phyloP scores from a whole-genome alignment of 2,329 filamentous ascomycete species.

The Calonectria crousiana region DNA sequence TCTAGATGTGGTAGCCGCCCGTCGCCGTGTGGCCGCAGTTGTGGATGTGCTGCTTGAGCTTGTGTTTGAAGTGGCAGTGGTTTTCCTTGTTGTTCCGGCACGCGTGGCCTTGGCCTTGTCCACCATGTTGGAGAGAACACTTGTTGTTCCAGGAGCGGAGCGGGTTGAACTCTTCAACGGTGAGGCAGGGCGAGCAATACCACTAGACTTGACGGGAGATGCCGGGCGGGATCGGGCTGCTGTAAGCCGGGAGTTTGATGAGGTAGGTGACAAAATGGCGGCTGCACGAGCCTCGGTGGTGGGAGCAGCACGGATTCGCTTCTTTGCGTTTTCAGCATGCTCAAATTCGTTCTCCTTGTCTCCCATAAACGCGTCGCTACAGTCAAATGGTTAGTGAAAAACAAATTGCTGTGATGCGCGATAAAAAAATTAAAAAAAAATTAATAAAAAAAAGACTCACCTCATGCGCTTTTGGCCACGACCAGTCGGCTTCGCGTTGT shows the following conservation, averaged over 20 bases:
- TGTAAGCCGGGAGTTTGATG: slow-evolving; percentile 79
- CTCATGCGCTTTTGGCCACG: slow-evolving; percentile 62
- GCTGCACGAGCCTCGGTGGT: slow-evolving; percentile 59
- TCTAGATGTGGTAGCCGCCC: slow-evolving; percentile 52
- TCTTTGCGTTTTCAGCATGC: slow-evolving; percentile 76
- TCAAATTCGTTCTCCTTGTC: slow-evolving; percentile 83
- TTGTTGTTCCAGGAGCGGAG: slow-evolving; percentile 56
- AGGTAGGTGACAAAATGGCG: slow-evolving; percentile 84
- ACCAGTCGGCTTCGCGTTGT: slow-evolving; percentile 36
- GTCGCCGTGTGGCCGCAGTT: slow-evolving; percentile 48
- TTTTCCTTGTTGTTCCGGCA: slow-evolving; percentile 59
- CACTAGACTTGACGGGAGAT: slow-evolving; percentile 67
- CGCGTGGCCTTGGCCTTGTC: slow-evolving; percentile 71
- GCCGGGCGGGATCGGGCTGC: slow-evolving; percentile 58
- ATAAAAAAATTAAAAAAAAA: no score
- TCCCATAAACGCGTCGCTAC: slow-evolving; percentile 72
- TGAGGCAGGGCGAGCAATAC: slow-evolving; percentile 70
- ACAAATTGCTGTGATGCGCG: slow-evolving; percentile 1
- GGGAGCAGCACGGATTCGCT: slow-evolving; percentile 64
- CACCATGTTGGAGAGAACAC: slow-evolving; percentile 68
- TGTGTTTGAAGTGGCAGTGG: slow-evolving; percentile 57
- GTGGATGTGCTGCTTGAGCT: slow-evolving; percentile 52
- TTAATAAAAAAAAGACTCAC: no score
- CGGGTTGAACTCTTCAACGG: slow-evolving; percentile 68
- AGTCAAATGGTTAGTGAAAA: slow-evolving; percentile 41